Evolutionary conservation across 129 eudicot genomes (phyloP).

Genomic region (Centella asiatica): DNA sequence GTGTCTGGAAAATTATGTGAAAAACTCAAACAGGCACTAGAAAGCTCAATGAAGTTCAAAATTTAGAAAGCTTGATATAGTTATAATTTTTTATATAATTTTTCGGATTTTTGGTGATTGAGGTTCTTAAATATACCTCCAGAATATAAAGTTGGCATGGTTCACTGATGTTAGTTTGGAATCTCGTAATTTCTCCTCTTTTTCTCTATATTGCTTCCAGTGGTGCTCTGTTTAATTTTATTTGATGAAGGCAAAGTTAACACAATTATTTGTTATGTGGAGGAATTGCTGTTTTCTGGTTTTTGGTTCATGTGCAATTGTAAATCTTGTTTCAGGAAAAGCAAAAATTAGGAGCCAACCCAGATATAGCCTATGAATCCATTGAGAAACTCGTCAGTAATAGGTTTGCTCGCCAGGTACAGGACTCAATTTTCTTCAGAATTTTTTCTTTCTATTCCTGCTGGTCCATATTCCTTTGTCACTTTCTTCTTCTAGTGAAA

Average conservation of each 20-base stretch:
- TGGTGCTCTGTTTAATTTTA: not conserved
- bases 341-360: constrained; percentile 21
- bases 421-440: not conserved
- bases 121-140: not conserved
- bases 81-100: too few species aligned
- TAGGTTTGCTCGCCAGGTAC: constrained; percentile 83
- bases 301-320: not conserved
- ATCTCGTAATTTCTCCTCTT: not conserved
- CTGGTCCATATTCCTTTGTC: not conserved
- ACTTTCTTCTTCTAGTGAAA: not conserved
- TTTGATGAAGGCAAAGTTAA: not conserved
- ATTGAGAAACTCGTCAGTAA: constrained; percentile 71
- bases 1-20: not conserved
- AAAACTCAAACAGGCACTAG: not conserved
- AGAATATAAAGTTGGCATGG: not conserved
- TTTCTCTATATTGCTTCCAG: not conserved
- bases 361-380: constrained; percentile 31
- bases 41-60: not conserved
- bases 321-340: constrained; percentile 39
- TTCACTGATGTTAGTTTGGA: not conserved
- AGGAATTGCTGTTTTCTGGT: too few species aligned
- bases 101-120: not conserved
- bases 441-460: not conserved
- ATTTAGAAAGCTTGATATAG: not conserved
- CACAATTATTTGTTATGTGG: too few species aligned